Evolutionary conservation across 805 yeast species (phyloP), one percentile per base, ranked within the genome.

Genomic region (Pichia californica): DNA sequence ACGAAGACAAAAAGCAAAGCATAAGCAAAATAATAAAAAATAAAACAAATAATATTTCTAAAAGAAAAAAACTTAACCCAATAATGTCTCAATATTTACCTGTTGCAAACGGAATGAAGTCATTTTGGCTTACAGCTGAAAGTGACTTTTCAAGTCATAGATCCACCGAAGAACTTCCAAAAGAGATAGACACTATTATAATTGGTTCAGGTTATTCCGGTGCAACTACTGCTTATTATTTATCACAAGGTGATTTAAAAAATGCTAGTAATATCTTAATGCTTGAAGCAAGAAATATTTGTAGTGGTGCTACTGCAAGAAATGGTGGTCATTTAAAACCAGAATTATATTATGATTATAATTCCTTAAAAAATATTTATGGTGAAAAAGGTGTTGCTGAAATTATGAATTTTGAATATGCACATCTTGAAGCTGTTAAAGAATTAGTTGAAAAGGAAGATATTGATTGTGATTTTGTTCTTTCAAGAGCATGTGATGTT

Each of bases 261-360:
- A 16, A 16, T 9, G 8, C 19, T 38, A 30, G 15, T 31, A 14
- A 21, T 6, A 30, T 46, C 9, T 46, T 55, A 23, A 50, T 72
- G 50, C 56, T 67, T 4, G 77, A 73, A 48, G 76, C 75, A 3
- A 57, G 68, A 41, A 65, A 68, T 42, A 61, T 63, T 7, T 64
- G 66, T 39, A 58, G 64, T 9, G 63, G 60, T 18, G 77, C 76
- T 7, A 68, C 74, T 1, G 76, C 73, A 7, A 56, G 77, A 44
- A 72, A 72, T 45, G 76, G 77, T 19, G 77, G 77, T 3, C 77
- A 72, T 48, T 49, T 73, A 43, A 68, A 69, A 36, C 74, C 75
- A 9, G 55, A 52, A 34, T 37, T 45, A 14, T 55, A 58, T 44
- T 36, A 40, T 37, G 43, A 45, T 2, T 53, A 58, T 35, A 40